Evolutionary conservation across 1,284 basidiomycete genomes (phyloP).

Genomic region (Volvariella surrecta): DNA sequence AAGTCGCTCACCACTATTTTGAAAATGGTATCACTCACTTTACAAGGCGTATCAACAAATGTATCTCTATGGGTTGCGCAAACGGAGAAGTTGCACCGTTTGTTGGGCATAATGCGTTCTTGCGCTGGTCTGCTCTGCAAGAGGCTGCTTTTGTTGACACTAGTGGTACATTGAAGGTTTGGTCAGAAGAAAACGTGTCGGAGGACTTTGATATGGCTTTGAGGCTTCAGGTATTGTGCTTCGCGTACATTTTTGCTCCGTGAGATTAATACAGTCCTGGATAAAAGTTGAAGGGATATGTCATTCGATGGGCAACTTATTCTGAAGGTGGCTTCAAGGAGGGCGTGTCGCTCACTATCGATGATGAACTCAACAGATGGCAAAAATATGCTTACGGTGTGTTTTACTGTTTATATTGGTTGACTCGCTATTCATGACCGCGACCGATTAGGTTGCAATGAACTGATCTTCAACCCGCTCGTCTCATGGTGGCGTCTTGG

Average conservation of each 20-base stretch:
- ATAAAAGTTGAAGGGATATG: conserved; percentile 52
- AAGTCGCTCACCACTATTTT: conserved; percentile 77
- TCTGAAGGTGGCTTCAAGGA: conserved; percentile 77
- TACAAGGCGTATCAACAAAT: conserved; percentile 55
- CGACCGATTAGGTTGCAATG: conserved; percentile 41
- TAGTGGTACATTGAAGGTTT: conserved; percentile 64
- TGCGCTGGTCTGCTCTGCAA: conserved; percentile 80
- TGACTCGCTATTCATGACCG: conserved; percentile 1
- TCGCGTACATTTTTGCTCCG: conserved; percentile 7
- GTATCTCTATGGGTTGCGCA: conserved; percentile 35
- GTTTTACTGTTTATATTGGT: conserved; percentile 17
- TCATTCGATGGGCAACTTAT: conserved; percentile 81
- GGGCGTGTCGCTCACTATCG: conserved; percentile 77
- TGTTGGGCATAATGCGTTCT: conserved; percentile 84
- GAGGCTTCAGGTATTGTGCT: conserved; percentile 34
- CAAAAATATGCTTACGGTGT: conserved; percentile 82
- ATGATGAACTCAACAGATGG: conserved; percentile 80
- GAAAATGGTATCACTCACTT: conserved; percentile 81
- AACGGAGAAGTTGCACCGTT: conserved; percentile 78
- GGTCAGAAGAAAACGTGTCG: conserved; percentile 79
- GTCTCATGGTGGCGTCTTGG: conserved; percentile 64
- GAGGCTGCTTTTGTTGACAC: conserved; percentile 68
- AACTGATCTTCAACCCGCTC: conserved; percentile 74
- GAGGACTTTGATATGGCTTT: conserved; percentile 79
- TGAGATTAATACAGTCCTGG: not conserved